Conservation (phyloP, 495 filamentous ascomycete genomes). For the Aspergillus hancockii region DNA sequence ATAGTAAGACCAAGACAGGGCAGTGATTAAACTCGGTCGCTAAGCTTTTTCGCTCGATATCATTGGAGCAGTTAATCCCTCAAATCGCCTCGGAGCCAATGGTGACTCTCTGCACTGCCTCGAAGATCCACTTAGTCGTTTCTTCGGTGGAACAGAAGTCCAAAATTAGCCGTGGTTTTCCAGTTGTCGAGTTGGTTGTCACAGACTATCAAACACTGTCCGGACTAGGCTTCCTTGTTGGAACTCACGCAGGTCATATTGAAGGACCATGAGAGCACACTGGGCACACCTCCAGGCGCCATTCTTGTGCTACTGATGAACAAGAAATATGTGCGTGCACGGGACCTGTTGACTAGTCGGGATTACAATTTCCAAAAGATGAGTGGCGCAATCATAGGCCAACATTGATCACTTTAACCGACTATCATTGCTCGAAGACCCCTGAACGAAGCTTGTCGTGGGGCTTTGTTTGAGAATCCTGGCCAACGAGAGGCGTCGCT, state of each 20-base stretch:
- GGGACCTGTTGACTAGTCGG: not conserved
- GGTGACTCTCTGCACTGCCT: not conserved
- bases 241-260: too few relatives aligned
- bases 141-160: not conserved
- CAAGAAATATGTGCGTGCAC: not conserved
- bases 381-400: not conserved
- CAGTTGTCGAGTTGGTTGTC: not conserved
- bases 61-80: constrained; percentile 5
- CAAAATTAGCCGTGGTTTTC: not conserved
- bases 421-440: not conserved
- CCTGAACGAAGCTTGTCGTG: constrained; percentile 4
- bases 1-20: not conserved
- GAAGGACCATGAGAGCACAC: too few relatives aligned
- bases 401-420: not conserved
- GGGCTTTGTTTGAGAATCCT: not conserved
- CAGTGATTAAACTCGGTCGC: constrained; percentile 1
- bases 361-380: not conserved
- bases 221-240: too few relatives aligned
- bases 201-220: too few relatives aligned
- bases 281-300: not conserved
- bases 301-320: not conserved
- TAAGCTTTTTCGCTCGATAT: not conserved
- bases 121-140: not conserved
- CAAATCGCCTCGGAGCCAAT: not conserved
- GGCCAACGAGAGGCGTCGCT: constrained; percentile 1